Evolutionary conservation across 495 filamentous ascomycete species (phyloP), one percentile per base, ranked within the genome.

Genomic region (Xylaria bambusicola): DNA sequence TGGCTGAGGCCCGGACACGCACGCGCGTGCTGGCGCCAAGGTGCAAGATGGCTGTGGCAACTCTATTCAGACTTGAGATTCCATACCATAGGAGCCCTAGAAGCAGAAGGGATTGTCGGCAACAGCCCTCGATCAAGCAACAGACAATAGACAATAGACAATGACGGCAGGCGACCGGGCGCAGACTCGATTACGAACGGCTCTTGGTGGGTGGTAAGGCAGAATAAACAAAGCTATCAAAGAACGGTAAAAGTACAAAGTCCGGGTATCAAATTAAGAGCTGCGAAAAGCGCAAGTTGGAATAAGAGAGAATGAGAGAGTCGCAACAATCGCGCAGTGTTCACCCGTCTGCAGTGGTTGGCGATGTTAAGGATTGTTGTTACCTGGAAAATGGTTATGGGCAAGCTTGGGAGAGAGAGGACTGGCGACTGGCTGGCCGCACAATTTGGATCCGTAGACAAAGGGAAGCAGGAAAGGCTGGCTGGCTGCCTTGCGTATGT

Each of bases 61-160:
- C 44, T 54, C 55, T 62, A 55, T 51, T 21, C 44, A 38, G 63
- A 55, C 58, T 38, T 27, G 58, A 33, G 45, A 52, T 26, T 53
- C 56, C 60, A 66, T 60, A 49, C 66, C 58, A 58, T 18, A 29
- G 17, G 6, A 12, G 33, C 18, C 26, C n/a, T n/a, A 24, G 36
- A 35, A 33, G 53, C 20, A 35, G 41, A 35, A n/a, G 18, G n/a
- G 36, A 58, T 13, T 12, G 26, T 35, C n/a, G 46, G 24, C 36
- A 29, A 51, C 8, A 8, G 41, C 18, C 23, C 24, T 17, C 1
- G 3, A 31, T 5, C 17, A 6, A 38, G 36, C 36, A 38, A 38
- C 36, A 15, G 24, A 9, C 21, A 6, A 42, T 29, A 23, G 23
- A 23, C 51, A 20, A 17, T 15, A 15, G 38, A 15, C 38, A 15